phyloP scores from a whole-genome alignment of 164 flowering plant genomes.

The Vitis rupestris region DNA sequence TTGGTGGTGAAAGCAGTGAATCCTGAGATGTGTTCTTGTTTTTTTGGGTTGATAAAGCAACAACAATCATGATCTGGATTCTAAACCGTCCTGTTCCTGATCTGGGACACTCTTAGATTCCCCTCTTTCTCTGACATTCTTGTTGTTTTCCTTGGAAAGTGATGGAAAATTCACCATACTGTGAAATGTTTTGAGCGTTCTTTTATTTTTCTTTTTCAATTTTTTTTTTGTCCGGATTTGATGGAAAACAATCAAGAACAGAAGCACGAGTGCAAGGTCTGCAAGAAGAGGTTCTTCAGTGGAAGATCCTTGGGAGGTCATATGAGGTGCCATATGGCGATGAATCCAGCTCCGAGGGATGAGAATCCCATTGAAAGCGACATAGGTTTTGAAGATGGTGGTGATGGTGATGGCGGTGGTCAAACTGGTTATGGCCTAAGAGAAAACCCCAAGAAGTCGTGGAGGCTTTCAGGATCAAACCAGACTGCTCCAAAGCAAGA shows the following conservation, averaged over 20 bases:
- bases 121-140: constrained; percentile 2
- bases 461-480: constrained; percentile 27
- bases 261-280: constrained; percentile 27
- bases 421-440: constrained; percentile 30
- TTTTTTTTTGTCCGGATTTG: constrained; percentile 1
- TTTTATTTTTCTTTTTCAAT: constrained; percentile 6
- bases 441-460: constrained; percentile 43
- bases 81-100: constrained; percentile 1
- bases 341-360: constrained; percentile 14
- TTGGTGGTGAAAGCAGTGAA: not conserved
- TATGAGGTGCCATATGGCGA: constrained; percentile 27
- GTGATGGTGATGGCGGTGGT: not conserved
- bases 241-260: constrained; percentile 26
- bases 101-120: not conserved
- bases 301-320: constrained; percentile 37
- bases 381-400: constrained; percentile 5
- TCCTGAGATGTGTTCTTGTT: not conserved
- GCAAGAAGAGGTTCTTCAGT: constrained; percentile 24
- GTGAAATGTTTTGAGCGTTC: not conserved
- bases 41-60: not conserved
- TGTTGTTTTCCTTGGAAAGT: constrained; percentile 2
- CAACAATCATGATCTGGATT: not conserved
- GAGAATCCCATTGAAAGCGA: not conserved
- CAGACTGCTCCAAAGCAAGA: not conserved
- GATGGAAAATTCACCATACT: not conserved